Evolutionary conservation across 768 basidiomycete genomes (phyloP), one percentile per base, ranked within the genome.

Genomic region (Auricularia auricula-judae): DNA sequence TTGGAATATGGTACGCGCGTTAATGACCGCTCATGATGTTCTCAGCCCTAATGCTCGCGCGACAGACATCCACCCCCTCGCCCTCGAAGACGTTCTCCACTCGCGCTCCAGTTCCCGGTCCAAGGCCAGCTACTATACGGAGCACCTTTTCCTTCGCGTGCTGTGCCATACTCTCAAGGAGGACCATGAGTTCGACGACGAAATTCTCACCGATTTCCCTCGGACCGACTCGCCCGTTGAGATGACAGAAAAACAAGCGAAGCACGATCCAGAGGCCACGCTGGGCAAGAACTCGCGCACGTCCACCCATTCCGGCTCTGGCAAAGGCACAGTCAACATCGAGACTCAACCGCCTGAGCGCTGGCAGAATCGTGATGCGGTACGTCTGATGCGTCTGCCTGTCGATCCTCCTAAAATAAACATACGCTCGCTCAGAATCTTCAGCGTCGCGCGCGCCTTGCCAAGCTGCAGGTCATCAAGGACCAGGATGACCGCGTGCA

Each of bases 71-170:
- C 88, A 89, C 70, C 88, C 88, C 1, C 80, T 89, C 5, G 83
- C 87, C 3, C 74, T 90, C 21, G 88, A 89, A 69, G 88, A 89
- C 68, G 74, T 89, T 10, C 82, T 89, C 61, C 82, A 85, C 66
- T 51, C 67, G 14, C 78, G 81, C 39, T 75, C 77, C 18, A 79
- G 81, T 44, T 79, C 76, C 35, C 82, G 86, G 60, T 87, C 86
- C 5, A 86, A 89, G 73, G 81, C 80, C 10, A 87, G 89, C 70
- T 90, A 89, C 71, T 91, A 86, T 73, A 66, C 73, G 12, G 79
- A 82, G 65, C 88, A 90, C 69, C 80, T 91, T 21, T 91, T 90
- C 76, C 74, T 89, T 39, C 82, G 85, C 21, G 75, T 88, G 35
- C 79, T 91, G 29, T 82, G 82, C 67, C 89, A 91, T 69, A 78